Percentiles rank a stretch among this genome's conserved stretches.
Evolutionary conservation across 306 rosid genomes (phyloP).

Genomic region (Castanea mollissima): DNA sequence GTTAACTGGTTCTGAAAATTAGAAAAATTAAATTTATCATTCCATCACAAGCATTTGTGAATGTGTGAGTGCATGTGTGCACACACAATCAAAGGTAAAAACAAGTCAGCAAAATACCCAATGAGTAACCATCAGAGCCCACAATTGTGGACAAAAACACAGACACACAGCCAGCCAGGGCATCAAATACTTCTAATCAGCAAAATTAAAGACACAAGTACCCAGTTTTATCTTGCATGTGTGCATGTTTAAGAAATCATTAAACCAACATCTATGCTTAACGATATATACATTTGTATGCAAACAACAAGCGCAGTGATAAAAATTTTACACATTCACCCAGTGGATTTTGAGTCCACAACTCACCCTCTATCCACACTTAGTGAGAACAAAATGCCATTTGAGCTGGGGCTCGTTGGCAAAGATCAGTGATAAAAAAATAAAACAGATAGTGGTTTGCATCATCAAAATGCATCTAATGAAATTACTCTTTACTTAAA

Average conservation of each 20-base stretch:
- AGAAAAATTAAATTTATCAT: not conserved
- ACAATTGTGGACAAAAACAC: not conserved
- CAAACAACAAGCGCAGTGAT: not conserved
- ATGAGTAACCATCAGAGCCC: not conserved
- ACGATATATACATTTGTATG: not conserved
- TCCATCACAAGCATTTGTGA: not conserved
- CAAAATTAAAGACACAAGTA: conserved; percentile 11
- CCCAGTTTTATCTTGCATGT: not conserved
- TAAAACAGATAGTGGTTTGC: too few species aligned
- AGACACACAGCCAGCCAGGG: not conserved
- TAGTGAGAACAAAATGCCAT: too few species aligned
- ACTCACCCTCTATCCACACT: too few species aligned
- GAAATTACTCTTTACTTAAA: too few species aligned
- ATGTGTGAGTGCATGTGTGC: too few species aligned
- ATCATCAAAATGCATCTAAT: too few species aligned
- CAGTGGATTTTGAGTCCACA: too few species aligned
- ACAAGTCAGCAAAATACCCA: not conserved
- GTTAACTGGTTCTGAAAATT: conserved; percentile 1
- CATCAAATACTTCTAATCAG: conserved; percentile 9
- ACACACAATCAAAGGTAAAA: not conserved
- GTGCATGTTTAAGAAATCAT: conserved; percentile 10
- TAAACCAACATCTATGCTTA: not conserved
- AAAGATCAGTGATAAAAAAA: too few species aligned
- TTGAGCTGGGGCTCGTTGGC: too few species aligned
- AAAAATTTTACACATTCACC: not conserved